Evolutionary conservation across 768 basidiomycete species (phyloP), one percentile per base, ranked within the genome.

Genomic region (Chalciporus piperatus): DNA sequence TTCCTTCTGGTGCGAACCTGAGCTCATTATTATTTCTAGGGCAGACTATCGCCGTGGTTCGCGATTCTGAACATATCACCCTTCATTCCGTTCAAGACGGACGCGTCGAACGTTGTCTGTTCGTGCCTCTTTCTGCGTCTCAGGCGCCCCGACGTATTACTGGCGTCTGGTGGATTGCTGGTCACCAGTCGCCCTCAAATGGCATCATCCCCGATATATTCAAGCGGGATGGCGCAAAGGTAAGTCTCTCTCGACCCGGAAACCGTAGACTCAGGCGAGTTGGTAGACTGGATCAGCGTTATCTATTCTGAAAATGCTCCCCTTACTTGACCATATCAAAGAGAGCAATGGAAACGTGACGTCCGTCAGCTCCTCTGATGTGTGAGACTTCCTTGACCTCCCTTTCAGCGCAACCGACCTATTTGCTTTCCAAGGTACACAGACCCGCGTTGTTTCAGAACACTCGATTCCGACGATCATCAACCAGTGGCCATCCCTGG

Each of bases 51-150:
- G 89, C 86, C 16, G 77, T 89, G 16, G 76, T 82, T 25, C 85
- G 85, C 51, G 74, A 89, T 56, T 88, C 87, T 38, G 79, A 84
- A 37, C 74, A 77, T 22, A 66, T 92, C 27, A 83, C 81, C 11
- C 67, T 92, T 22, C 87, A 88, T 65, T 92, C 90, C 11, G 71
- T 92, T 20, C 89, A 92, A 68, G 83, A 92, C 65, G 91, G 91
- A 7, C 75, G 69, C 40, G 71, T 80, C 55, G 74, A 81, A 51
- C 75, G 78, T 25, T 70, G 69, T 16, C 62, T 87, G 38, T 69
- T 74, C 19, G 59, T 83, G 39, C 59, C 64, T 35, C 43, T 54
- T 14, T 45, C 30, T 51, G 19, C 50, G 44, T 27, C 52, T 50
- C 60, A 51, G 56, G 47, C 47, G 54, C 57, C 22, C 20, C 59